Evolutionary conservation across 2,329 filamentous ascomycete species (phyloP), one percentile per base, ranked within the genome.

Genomic region (Verticillium klebahnii): DNA sequence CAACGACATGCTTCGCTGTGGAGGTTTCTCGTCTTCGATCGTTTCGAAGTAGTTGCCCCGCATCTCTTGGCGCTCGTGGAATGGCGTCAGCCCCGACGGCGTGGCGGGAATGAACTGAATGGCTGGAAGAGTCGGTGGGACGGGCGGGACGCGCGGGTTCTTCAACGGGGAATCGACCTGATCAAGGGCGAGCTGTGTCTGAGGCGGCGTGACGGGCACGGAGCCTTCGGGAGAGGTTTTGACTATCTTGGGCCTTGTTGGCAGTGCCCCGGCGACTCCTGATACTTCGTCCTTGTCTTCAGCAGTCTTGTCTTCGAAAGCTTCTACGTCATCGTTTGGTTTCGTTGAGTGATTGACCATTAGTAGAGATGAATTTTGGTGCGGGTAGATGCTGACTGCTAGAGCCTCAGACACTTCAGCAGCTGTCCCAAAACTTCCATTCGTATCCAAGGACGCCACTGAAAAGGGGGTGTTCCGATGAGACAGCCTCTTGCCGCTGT

Each of bases 31-130:
- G 17, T 75, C 76, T 15, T 23, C 36, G 2, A 75, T 72, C 29
- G 80, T 74, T 32, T 84, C 82, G 59, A 82, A 82, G 58, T 82
- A 84, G 64, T 84, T 85, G 1, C 84, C 84, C 25, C 84, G 71
- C 66, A 80, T 80, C 29, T 76, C 76, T 61, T 81, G 75, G 67
- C 79, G 82, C 64, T 87, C 85, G 2, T 78, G 69, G 1, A 80
- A 75, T 11, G 86, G 85, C 1, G 85, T 87, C 54, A 83, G 69
- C 2, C 82, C 85, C 2, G 85, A 87, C 3, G 86, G 85, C 0
- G 85, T 88, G 31, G 86, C 85, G 0, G 85, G 85, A 37, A 86
- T 88, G 63, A 89, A 85, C 61, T 85, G 82, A 67, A 89, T 82
- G 1, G 73, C 74, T 52, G 45, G 45, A 11, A 52, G 45, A 8